A percentile compares a stretch with the other conserved stretches of the same genome.
phyloP scores from a whole-genome alignment of 2,329 filamentous ascomycete species.

The Botrytis pseudocinerea region DNA sequence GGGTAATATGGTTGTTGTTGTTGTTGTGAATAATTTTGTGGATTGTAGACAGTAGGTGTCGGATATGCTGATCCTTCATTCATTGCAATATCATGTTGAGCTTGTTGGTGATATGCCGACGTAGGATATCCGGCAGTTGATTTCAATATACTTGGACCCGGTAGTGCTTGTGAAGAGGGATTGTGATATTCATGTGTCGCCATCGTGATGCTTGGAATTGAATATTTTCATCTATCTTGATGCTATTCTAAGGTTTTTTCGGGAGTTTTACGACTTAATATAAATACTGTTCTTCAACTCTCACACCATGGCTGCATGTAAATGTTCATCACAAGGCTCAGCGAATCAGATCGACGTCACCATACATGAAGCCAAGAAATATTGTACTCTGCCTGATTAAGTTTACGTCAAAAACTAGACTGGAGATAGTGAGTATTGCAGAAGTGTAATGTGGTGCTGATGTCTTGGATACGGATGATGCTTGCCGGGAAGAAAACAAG shows the following conservation, averaged over 20 bases:
- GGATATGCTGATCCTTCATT: not conserved
- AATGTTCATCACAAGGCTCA: slow-evolving; percentile 6
- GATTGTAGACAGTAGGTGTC: not conserved
- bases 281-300: not conserved
- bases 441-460: not conserved
- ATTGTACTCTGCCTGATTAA: slow-evolving; percentile 1
- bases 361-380: slow-evolving; percentile 14
- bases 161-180: not conserved
- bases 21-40: not conserved
- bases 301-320: not conserved
- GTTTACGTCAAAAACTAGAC: slow-evolving; percentile 3
- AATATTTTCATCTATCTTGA: not conserved
- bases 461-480: slow-evolving; percentile 7
- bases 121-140: slow-evolving; percentile 1
- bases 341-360: slow-evolving; percentile 17
- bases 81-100: not conserved
- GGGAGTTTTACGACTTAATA: not conserved
- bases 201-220: not conserved
- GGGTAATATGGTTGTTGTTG: not conserved
- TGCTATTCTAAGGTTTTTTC: not conserved
- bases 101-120: slow-evolving; percentile 14
- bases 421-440: not conserved
- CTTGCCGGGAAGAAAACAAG: not conserved
- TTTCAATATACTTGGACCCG: slow-evolving; percentile 12
- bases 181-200: slow-evolving; percentile 12